These are phyloP conservation scores for Trichoderma gamsii DNA, from an alignment of 495 filamentous ascomycete species.

Conservation along the genomic window DNA sequence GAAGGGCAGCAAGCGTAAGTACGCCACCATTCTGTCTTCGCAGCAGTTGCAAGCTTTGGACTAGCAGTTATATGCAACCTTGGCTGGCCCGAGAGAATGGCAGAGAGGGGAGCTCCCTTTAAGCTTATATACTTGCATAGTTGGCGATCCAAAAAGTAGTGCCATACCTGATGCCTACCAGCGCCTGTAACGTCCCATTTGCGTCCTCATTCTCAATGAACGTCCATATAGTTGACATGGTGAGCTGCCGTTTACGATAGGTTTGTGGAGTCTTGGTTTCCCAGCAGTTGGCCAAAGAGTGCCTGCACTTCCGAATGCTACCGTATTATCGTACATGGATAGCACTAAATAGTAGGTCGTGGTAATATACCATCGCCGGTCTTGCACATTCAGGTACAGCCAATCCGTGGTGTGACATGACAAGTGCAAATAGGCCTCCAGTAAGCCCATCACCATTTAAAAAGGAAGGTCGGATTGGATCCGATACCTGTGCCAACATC, in stretches of 20 bases:
- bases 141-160: not conserved
- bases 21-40: not conserved
- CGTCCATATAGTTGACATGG: not conserved
- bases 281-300: not conserved
- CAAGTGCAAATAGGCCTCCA: not conserved
- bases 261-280: not conserved
- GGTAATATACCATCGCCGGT: too few relatives aligned
- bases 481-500: not conserved
- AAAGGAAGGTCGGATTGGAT: not conserved
- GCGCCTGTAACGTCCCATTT: not conserved
- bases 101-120: not conserved
- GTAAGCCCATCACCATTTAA: not conserved
- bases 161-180: not conserved
- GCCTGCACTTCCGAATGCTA: not conserved
- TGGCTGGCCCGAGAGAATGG: not conserved
- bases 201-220: not conserved
- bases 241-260: not conserved
- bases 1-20: not conserved
- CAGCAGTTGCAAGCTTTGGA: not conserved
- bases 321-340: not conserved
- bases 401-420: not conserved
- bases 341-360: too few relatives aligned
- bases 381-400: not conserved
- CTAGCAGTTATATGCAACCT: not conserved
- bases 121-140: too few relatives aligned